A percentile compares a stretch with the other conserved stretches of the same genome.
Evolutionary conservation across 257 asterid genomes (phyloP).

Genomic region (Leptodermis oblonga): DNA sequence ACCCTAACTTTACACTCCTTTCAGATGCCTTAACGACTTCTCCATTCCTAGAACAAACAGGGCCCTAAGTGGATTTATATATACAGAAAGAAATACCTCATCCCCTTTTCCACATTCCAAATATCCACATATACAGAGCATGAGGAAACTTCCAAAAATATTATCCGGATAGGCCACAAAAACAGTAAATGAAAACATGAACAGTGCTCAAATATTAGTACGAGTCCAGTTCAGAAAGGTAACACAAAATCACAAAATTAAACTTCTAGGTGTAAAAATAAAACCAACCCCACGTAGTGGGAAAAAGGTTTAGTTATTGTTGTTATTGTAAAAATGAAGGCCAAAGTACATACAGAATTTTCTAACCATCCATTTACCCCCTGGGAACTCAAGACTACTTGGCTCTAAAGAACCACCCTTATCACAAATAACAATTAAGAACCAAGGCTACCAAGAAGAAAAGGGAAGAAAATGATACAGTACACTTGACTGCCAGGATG

Average conservation of each 20-base stretch:
- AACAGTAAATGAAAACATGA: not conserved
- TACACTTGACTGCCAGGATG: not conserved
- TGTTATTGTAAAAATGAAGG: not conserved
- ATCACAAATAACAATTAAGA: not conserved
- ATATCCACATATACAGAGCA: not conserved
- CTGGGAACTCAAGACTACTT: too few relatives aligned
- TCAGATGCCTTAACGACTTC: not conserved
- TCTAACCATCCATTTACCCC: too few relatives aligned
- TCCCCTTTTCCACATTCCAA: not conserved
- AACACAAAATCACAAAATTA: not conserved
- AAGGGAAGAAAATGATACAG: not conserved
- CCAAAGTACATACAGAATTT: not conserved
- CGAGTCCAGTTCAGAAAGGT: not conserved
- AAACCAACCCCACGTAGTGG: too few relatives aligned
- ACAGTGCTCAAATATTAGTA: not conserved
- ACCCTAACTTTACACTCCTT: not conserved
- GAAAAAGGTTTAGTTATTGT: too few relatives aligned
- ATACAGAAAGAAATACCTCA: not conserved
- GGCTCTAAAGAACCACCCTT: not conserved
- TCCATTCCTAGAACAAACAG: not conserved
- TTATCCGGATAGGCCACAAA: not conserved
- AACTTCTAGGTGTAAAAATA: too few relatives aligned
- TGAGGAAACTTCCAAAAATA: not conserved
- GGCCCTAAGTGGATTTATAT: not conserved
- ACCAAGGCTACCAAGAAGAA: not conserved